Conservation (phyloP, 2,329 filamentous ascomycete genomes). For the Niveomyces coronatus region DNA sequence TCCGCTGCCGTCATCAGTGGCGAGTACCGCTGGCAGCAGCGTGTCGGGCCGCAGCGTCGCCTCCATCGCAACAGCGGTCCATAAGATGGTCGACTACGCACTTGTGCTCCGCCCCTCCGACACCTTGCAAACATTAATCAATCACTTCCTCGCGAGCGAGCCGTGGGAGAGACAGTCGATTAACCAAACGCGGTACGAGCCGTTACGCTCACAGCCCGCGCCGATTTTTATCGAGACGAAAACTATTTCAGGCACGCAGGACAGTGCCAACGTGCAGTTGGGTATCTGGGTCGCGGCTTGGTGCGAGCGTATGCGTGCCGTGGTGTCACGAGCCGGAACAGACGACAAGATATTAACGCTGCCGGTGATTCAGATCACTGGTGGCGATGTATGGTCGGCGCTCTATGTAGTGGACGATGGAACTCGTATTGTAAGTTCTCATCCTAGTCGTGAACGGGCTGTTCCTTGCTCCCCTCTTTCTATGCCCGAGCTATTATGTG, state of each 20-base stretch:
- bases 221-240: conserved; percentile 11
- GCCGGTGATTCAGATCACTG: conserved; percentile 9
- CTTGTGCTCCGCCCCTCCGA: conserved; percentile 3
- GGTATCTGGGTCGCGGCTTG: conserved; percentile 11
- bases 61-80: background rate
- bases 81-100: conserved; percentile 12
- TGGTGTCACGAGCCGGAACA: conserved; percentile 2
- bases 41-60: background rate
- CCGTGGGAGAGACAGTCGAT: background rate
- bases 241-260: conserved; percentile 3
- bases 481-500: background rate
- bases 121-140: conserved; percentile 1
- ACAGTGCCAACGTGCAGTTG: conserved; percentile 8
- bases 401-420: conserved; percentile 8
- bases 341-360: conserved; percentile 6
- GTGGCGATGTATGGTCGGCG: conserved; percentile 5
- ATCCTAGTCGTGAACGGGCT: too few relatives aligned
- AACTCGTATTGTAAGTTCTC: conserved; percentile 9
- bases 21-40: too few relatives aligned
- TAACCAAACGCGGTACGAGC: conserved; percentile 8
- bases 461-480: background rate
- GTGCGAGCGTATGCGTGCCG: conserved; percentile 10
- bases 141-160: conserved; percentile 3
- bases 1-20: background rate
- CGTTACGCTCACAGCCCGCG: conserved; percentile 4